phyloP scores from a whole-genome alignment of 2,329 filamentous ascomycete species.

The Colletotrichum godetiae region DNA sequence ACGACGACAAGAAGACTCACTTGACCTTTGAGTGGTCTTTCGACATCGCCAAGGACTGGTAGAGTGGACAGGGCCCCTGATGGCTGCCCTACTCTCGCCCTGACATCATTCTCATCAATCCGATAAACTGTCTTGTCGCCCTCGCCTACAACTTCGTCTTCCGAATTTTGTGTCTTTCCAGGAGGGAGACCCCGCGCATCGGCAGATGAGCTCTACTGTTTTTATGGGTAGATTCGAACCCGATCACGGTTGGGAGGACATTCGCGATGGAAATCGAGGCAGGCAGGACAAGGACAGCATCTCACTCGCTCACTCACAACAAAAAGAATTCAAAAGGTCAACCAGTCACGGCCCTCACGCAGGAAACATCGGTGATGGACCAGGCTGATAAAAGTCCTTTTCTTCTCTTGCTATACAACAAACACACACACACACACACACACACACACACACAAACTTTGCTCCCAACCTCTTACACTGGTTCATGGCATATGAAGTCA shows the following conservation, averaged over 20 bases:
- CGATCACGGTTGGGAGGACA: background rate
- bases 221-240: background rate
- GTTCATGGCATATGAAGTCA: constrained; percentile 29
- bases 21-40: constrained; percentile 96
- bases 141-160: background rate
- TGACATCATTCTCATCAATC: background rate
- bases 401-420: background rate
- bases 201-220: too few species aligned
- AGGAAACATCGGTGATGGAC: background rate
- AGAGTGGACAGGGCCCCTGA: constrained; percentile 40
- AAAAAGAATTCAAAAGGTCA: background rate
- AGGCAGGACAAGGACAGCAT: background rate
- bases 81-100: background rate
- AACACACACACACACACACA: background rate
- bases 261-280: background rate
- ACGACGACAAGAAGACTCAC: constrained; percentile 93
- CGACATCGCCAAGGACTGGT: constrained; percentile 97
- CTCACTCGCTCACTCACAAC: background rate
- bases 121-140: background rate
- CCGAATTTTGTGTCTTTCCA: background rate
- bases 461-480: background rate
- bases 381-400: background rate
- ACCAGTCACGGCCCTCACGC: background rate
- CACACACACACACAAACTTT: background rate
- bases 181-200: background rate